phyloP scores from a whole-genome alignment of 345 rosid species.

The Ceriops tagal region DNA sequence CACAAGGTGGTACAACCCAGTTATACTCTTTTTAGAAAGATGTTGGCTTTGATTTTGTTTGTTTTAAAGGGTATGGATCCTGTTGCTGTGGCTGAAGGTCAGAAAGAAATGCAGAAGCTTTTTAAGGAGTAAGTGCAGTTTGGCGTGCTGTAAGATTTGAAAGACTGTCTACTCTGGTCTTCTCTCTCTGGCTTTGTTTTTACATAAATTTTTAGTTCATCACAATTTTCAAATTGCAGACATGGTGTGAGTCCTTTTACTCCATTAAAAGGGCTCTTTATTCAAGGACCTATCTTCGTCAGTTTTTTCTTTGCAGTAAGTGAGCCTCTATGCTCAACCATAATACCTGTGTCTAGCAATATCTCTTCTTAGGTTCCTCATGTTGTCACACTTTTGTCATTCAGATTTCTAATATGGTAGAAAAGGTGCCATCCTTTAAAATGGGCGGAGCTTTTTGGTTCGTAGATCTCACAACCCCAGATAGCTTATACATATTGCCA shows the following conservation, averaged over 20 bases:
- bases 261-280: constrained; percentile 76
- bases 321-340: neutral
- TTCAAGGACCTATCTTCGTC: constrained; percentile 75
- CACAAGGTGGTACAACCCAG: neutral
- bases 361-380: constrained; percentile 8
- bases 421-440: constrained; percentile 83
- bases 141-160: neutral
- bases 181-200: neutral
- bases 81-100: constrained; percentile 47
- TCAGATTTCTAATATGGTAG: constrained; percentile 79
- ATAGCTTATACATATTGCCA: constrained; percentile 68
- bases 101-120: constrained; percentile 59
- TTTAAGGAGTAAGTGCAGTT: constrained; percentile 65
- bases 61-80: constrained; percentile 51
- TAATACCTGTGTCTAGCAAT: neutral
- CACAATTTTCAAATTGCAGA: constrained; percentile 39
- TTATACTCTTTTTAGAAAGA: constrained; percentile 1
- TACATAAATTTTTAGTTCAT: neutral
- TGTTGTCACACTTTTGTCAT: neutral
- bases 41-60: neutral
- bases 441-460: constrained; percentile 85
- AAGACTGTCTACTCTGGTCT: neutral
- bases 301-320: constrained; percentile 88
- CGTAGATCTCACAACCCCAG: constrained; percentile 64
- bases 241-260: constrained; percentile 76